Evolutionary conservation across 371 early-diverging fungal genomes (phyloP), one percentile per base, ranked within the genome.

Genomic region (Mortierella sp.): DNA sequence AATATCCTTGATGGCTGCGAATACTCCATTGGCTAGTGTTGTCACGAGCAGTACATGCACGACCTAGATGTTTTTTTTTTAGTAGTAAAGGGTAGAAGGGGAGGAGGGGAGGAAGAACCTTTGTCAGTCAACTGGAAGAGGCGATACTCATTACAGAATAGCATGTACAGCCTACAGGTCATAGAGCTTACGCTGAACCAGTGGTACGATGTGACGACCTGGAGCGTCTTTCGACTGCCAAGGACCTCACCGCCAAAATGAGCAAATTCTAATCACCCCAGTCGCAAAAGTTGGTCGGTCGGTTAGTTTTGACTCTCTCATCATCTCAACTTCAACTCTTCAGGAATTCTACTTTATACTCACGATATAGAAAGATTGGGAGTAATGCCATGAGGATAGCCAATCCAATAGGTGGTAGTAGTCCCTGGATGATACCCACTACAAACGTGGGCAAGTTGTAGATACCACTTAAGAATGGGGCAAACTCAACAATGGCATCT

Each of bases 41-140:
- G 91, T 89, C 7, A 93, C 91, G 23, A 95, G 74, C n/a, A 95
- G 90, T 5, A 96, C 90, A 83, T 93, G 92, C 60, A 95, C 84
- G 60, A 95, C 84, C 89, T 91, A 81, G 16, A 15, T 28, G 18
- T 56, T 18, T 16, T 7, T n/a, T 7, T 16, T 45, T 5, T 5
- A 14, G 25, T 7, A 53, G 62, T 4, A 12, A 37, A 0, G 53
- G 18, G 44, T 45, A 30, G 59, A 56, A 15, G 59, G 25, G 3
- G 6, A 53, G n/a, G 66, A 6, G 51, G 16, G 12, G 0, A 57
- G n/a, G 15, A 6, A 15, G 7, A 47, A 43, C 9, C 9, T 37
- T 37, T 37, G 3, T 37, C 37, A 37, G 37, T 37, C 9, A 37
- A 9, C 37, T 9, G 37, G 37, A 37, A 37, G 3, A 37, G 9